Percentiles rank a stretch among this genome's conserved stretches.
Evolutionary conservation across 371 early-diverging fungal species (phyloP).

Genomic region (Batkoa obscura): DNA sequence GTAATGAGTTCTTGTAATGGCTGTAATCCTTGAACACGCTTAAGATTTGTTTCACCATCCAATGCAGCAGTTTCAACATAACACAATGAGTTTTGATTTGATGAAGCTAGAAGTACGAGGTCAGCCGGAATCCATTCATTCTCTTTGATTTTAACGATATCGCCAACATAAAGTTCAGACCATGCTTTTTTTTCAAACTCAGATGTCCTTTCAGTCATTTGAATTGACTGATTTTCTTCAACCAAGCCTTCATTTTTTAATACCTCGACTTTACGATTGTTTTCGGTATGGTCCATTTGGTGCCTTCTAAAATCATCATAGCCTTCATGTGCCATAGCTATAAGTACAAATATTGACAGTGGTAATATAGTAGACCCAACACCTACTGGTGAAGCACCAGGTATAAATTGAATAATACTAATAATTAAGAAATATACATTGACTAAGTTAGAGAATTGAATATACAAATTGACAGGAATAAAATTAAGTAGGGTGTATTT

Average conservation of each 20-base stretch:
- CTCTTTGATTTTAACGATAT: slow-evolving; percentile 69
- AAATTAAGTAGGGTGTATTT: slow-evolving; percentile 75
- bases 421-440: slow-evolving; percentile 89
- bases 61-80: slow-evolving; percentile 90
- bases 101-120: slow-evolving; percentile 57
- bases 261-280: slow-evolving; percentile 34
- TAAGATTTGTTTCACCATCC: slow-evolving; percentile 77
- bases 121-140: slow-evolving; percentile 87
- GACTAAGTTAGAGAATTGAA: slow-evolving; percentile 70
- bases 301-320: slow-evolving; percentile 67
- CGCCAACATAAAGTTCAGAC: slow-evolving; percentile 69
- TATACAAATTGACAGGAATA: slow-evolving; percentile 67
- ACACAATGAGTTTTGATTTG: slow-evolving; percentile 73
- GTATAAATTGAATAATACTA: slow-evolving; percentile 50
- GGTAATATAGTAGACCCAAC: slow-evolving; percentile 55
- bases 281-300: slow-evolving; percentile 37
- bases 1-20: slow-evolving; percentile 38
- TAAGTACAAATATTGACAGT: slow-evolving; percentile 51
- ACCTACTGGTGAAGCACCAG: slow-evolving; percentile 53
- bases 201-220: background rate
- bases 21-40: slow-evolving; percentile 14
- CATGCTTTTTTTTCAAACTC: slow-evolving; percentile 29
- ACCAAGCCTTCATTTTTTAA: slow-evolving; percentile 50
- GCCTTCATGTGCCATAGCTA: slow-evolving; percentile 78
- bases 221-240: slow-evolving; percentile 16